Evolutionary conservation across 805 yeast species (phyloP), one percentile per base, ranked within the genome.

Genomic region (Metschnikowia cubensis): DNA sequence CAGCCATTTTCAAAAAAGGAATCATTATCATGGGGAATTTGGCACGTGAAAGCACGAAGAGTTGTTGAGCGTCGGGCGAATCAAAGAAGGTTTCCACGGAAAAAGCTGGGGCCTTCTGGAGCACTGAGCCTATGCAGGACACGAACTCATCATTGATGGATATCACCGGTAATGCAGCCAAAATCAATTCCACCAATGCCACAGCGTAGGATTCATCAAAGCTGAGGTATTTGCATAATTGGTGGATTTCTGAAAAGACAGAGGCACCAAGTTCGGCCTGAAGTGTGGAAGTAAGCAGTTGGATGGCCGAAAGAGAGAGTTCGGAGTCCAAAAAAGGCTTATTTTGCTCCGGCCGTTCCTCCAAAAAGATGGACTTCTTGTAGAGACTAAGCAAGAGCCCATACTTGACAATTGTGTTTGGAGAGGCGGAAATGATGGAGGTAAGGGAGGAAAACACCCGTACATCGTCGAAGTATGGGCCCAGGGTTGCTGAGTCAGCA

Each of bases 21-120:
- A 76, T 64, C 15, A 88, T 64, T 1, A 82, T 67, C 34, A 76
- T 72, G 0, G 98, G 98, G 53, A 88, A 78, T 60, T 91, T 89
- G 0, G 94, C 85, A 53, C 84, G 75, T 1, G 88, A 68, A 25
- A 89, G 62, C 14, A 79, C 69, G 31, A 84, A 59, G 3, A 76
- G 62, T 45, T 74, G 73, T 20, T 69, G 68, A 0, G 78, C 71
- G 1, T 72, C 65, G n/a, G 73, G 72, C 47, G 73, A 68, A 2
- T 66, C 63, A 55, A 81, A 82, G 55, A 82, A 79, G 14, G 59
- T 62, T 51, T 70, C 73, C 11, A 75, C 65, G 1, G 76, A 66
- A 37, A 72, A 63, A 37, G 72, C 71, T 1, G 85, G 82, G 37
- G 79, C 75, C 25, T 68, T 63, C 7, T 63, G 60, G 42, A 82